Conservation (phyloP, 768 basidiomycete species). For the Trametes cingulata region DNA sequence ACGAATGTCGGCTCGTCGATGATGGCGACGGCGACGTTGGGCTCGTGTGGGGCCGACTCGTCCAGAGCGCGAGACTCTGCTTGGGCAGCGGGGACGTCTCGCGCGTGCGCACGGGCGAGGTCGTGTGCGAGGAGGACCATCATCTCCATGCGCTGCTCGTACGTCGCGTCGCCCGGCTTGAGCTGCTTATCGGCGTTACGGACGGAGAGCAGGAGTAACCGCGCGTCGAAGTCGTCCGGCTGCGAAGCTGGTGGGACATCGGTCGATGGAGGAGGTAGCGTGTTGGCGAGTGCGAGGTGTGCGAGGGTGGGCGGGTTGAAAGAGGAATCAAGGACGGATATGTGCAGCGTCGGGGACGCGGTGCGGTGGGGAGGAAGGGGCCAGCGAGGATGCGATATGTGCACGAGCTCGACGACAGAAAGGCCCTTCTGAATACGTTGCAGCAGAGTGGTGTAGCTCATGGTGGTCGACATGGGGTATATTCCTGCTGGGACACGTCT, state of each 20-base stretch:
- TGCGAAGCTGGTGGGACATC: constrained; percentile 7
- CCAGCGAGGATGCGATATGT: constrained; percentile 63
- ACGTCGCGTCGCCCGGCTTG: constrained; percentile 69
- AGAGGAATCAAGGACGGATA: constrained; percentile 86
- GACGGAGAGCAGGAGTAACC: constrained; percentile 77
- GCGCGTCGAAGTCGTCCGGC: constrained; percentile 62
- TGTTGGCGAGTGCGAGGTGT: constrained; percentile 74
- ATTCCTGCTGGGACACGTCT: neutral
- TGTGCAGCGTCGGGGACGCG: constrained; percentile 38
- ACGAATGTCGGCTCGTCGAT: constrained; percentile 90
- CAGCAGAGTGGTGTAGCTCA: constrained; percentile 22
- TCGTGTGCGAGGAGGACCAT: constrained; percentile 68
- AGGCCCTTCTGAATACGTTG: constrained; percentile 45
- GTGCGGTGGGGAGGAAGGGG: constrained; percentile 45
- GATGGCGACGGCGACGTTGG: constrained; percentile 74
- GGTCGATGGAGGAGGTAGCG: constrained; percentile 30
- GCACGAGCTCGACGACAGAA: constrained; percentile 59
- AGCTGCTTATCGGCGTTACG: constrained; percentile 84
- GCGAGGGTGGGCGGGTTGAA: constrained; percentile 92
- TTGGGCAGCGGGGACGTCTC: neutral
- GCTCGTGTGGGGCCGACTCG: constrained; percentile 7
- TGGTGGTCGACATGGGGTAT: neutral
- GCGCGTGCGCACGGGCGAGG: constrained; percentile 26
- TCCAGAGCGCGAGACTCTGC: neutral
- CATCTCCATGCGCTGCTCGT: constrained; percentile 84